Base-by-base conservation (phyloP, 1,139 yeast species). In the Pichia cactophila region DNA sequence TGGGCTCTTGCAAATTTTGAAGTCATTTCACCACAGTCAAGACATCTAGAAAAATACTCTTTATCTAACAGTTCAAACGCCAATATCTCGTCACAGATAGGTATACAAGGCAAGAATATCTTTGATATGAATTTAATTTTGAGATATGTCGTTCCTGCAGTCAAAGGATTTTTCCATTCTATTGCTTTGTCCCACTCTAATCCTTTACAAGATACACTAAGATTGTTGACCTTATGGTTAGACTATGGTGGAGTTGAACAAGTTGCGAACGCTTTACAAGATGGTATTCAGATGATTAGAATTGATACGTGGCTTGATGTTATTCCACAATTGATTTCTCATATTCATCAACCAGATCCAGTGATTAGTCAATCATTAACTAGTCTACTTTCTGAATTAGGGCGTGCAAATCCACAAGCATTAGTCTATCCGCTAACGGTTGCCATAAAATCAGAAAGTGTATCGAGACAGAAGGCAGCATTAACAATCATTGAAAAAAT, bases 1-100 rank as follows among this genome's bases (percentile, higher is more conserved):
- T 94, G 99, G 99, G 98, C 98, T 0, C 71, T 94, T 60, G 97
- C 98, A 0, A 94, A 94, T 65, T 94, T 89, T 64, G 97, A 90
- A 62, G 97, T 90, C 1, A 86, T 92, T 31, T 85, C 96, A 0
- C 73, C 84, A 51, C 71, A 53, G 61, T 64, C 59, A 0, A 61
- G 58, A 26, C 58, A 58, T 44, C 29, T 57, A 14, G 42, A 54
- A 31, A 54, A 55, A 9, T 55, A 50, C 46, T 51, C 51, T 16
- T 54, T 40, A 17, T 43, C 46, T 11, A 33, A 23, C 23, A 33
- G 26, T 8, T 7, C 16, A 12, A 39, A 39, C 17, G 20, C 26
- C 17, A 40, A 40, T n/a, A 40, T n/a, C 35, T n/a, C 20, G 10
- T n/a, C 10, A 12, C 16, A 31, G 16, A 14, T 39, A 31, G 42